A percentile compares a stretch with the other conserved stretches of the same genome.
Conservation (phyloP, 306 rosid species). For the Begonia peltatifolia region DNA sequence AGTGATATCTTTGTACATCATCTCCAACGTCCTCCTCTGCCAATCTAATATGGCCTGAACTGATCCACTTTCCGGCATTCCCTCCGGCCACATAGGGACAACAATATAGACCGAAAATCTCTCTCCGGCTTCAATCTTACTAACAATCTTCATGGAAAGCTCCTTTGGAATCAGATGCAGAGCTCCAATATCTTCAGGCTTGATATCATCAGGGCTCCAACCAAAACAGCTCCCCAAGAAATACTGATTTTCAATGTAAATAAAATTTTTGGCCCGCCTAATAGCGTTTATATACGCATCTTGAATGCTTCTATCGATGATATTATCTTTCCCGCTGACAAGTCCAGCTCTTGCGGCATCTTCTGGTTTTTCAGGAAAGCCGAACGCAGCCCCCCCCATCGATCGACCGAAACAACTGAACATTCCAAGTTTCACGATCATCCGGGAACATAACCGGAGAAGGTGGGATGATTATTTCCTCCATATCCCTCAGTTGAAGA, state of each 20-base stretch:
- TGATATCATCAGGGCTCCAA: not conserved
- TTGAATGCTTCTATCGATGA: conserved; percentile 1
- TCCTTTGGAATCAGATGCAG: conserved; percentile 1
- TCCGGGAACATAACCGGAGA: not conserved
- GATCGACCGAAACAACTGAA: not conserved
- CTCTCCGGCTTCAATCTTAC: conserved; percentile 1
- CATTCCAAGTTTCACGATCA: not conserved
- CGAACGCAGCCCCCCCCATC: conserved; percentile 1
- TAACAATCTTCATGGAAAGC: not conserved
- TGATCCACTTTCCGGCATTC: not conserved
- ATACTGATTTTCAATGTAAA: conserved; percentile 1
- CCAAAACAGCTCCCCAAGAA: not conserved
- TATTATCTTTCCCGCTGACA: conserved; percentile 1
- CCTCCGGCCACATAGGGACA: conserved; percentile 1
- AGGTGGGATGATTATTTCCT: not conserved
- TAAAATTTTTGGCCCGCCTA: not conserved
- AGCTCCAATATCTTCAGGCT: not conserved
- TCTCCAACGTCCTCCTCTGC: conserved; percentile 1
- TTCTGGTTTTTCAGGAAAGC: conserved; percentile 1
- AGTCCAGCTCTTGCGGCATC: not conserved
- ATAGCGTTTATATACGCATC: not conserved
- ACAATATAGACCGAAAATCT: not conserved
- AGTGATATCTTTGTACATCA: not conserved
- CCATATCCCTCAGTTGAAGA: not conserved
- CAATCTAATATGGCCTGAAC: conserved; percentile 1